Conservation (phyloP, 331 rosid species). For the Quercus tomentella region DNA sequence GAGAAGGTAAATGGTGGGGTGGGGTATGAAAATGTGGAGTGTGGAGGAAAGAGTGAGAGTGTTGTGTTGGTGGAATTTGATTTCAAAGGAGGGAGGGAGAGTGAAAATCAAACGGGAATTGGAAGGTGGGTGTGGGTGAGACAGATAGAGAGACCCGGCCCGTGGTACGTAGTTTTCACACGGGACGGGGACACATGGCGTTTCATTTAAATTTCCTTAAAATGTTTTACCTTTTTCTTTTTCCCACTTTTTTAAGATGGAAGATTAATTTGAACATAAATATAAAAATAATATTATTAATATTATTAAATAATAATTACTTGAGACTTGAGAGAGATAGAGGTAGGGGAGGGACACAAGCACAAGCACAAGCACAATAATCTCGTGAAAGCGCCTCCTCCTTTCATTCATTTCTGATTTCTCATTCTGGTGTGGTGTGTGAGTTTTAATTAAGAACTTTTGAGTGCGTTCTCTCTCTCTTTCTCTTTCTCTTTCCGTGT, state of each 20-base stretch:
- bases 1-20: background rate
- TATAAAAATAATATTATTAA: background rate
- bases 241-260: no score
- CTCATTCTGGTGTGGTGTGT: no score
- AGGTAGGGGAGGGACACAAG: background rate
- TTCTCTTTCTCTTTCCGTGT: background rate
- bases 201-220: no score
- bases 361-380: background rate
- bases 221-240: no score
- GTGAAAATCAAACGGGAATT: background rate
- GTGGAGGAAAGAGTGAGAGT: background rate
- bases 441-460: background rate
- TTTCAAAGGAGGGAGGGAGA: background rate
- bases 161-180: no score
- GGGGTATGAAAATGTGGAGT: background rate
- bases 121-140: background rate
- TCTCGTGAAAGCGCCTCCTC: slow-evolving; percentile 35
- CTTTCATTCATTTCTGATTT: background rate
- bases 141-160: background rate
- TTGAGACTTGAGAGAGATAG: background rate
- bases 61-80: background rate
- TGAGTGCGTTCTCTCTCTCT: background rate
- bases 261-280: no score
- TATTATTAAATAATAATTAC: background rate
- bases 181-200: no score